Percentiles rank a stretch among this genome's conserved stretches.
Evolutionary conservation across 345 rosid genomes (phyloP).

Genomic region (Anacardium occidentale): DNA sequence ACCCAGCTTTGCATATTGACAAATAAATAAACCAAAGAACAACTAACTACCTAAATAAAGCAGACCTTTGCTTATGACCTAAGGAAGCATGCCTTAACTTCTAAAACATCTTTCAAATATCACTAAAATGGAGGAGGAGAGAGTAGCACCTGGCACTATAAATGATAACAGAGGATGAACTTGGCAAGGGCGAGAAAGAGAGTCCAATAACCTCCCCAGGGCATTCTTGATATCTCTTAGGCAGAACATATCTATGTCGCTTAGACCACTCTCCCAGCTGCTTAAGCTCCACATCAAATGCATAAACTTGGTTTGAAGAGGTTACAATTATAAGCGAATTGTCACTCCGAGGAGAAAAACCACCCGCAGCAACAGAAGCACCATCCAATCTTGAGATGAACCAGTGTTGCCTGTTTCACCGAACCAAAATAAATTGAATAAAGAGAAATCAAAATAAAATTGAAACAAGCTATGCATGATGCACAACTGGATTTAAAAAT

Average conservation of each 20-base stretch:
- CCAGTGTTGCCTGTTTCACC: conserved; percentile 85
- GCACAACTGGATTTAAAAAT: neutral
- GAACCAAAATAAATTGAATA: conserved; percentile 1
- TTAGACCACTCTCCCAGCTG: conserved; percentile 90
- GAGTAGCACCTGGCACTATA: conserved; percentile 79
- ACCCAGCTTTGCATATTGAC: neutral
- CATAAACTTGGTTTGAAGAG: conserved; percentile 80
- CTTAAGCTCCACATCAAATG: conserved; percentile 85
- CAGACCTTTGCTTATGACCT: neutral
- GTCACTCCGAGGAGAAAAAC: conserved; percentile 71
- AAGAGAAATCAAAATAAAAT: conserved; percentile 11
- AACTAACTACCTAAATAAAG: neutral
- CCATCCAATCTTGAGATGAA: conserved; percentile 86
- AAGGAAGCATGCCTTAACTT: neutral
- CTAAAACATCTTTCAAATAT: neutral
- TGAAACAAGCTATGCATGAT: neutral
- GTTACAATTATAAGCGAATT: conserved; percentile 76
- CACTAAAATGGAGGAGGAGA: neutral
- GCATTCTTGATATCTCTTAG: conserved; percentile 84
- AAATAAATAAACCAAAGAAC: neutral
- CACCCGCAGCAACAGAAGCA: conserved; percentile 89
- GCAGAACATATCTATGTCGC: conserved; percentile 54
- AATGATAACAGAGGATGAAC: conserved; percentile 57
- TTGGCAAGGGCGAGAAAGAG: conserved; percentile 60
- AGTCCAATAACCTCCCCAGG: conserved; percentile 96